Percentiles rank a stretch among this genome's conserved stretches.
Conservation (phyloP, 1,284 basidiomycete genomes). For the Phellinidium pouzarii region DNA sequence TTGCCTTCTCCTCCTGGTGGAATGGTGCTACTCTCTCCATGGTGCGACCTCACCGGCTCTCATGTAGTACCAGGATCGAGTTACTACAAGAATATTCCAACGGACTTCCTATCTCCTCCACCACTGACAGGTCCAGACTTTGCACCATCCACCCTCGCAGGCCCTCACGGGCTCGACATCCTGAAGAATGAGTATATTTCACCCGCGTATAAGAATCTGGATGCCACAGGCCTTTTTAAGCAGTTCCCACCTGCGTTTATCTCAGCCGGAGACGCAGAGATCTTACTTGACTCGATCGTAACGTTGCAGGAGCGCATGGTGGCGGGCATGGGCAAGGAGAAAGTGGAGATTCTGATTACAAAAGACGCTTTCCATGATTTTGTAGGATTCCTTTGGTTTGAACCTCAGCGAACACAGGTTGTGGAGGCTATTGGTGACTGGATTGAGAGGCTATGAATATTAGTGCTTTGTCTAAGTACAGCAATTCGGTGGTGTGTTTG, state of each 20-base stretch:
- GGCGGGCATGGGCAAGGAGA: conserved; percentile 18
- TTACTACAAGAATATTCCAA: conserved; percentile 21
- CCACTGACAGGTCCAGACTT: neutral
- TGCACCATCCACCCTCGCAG: neutral
- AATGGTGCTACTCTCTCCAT: conserved; percentile 51
- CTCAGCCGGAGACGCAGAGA: conserved; percentile 45
- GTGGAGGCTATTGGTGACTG: neutral
- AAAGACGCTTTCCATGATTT: conserved; percentile 26
- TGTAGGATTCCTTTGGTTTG: too few relatives aligned
- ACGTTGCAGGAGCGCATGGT: conserved; percentile 38
- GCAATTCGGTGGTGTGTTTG: too few relatives aligned
- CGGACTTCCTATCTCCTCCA: conserved; percentile 11
- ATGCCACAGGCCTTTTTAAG: conserved; percentile 34
- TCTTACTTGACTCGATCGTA: conserved; percentile 43
- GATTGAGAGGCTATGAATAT: too few relatives aligned
- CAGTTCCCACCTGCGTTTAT: conserved; percentile 53
- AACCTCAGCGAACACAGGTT: too few relatives aligned
- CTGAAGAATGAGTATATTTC: conserved; percentile 46
- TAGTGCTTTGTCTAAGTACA: too few relatives aligned
- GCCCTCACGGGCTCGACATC: conserved; percentile 34
- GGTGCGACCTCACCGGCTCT: conserved; percentile 43
- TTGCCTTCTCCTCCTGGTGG: conserved; percentile 41
- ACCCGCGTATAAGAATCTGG: conserved; percentile 40
- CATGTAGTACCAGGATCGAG: conserved; percentile 31
- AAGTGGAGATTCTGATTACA: conserved; percentile 17